Percentiles rank a stretch among this genome's conserved stretches.
These are phyloP conservation scores for Petasospora rhodanensis DNA, from an alignment of 1,139 yeast genomes.

Conservation along the genomic window DNA sequence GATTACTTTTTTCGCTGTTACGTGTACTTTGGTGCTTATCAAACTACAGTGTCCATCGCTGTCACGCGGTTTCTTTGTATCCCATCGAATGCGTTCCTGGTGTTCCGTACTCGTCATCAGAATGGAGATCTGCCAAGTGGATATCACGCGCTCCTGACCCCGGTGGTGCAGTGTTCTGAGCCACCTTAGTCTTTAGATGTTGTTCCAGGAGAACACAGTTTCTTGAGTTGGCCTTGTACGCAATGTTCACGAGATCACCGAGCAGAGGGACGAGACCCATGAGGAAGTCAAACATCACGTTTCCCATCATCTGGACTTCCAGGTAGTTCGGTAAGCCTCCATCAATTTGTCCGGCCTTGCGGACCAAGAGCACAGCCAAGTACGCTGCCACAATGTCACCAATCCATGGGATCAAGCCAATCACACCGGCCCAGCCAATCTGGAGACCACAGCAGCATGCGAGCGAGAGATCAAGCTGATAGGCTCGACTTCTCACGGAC, in stretches of 20 bases:
- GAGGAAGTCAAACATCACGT: constrained; percentile 61
- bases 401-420: constrained; percentile 66
- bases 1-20: no score
- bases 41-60: no score
- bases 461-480: constrained; percentile 58
- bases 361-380: constrained; percentile 45
- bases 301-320: constrained; percentile 55
- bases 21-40: no score
- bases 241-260: constrained; percentile 64
- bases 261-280: constrained; percentile 70
- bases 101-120: no score
- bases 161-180: no score
- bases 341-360: constrained; percentile 49
- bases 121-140: no score
- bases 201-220: constrained; percentile 62
- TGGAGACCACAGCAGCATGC: constrained; percentile 62
- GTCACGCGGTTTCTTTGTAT: no score
- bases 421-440: constrained; percentile 69
- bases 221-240: constrained; percentile 71
- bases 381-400: constrained; percentile 52
- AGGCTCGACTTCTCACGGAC: constrained; percentile 55
- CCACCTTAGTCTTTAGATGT: constrained; percentile 35
- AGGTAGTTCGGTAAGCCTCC: constrained; percentile 58
- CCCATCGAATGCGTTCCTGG: no score
- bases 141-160: no score